A percentile compares a stretch with the other conserved stretches of the same genome.
Evolutionary conservation across 106 monocot genomes (phyloP).

Genomic region (Dendrobium officinale): DNA sequence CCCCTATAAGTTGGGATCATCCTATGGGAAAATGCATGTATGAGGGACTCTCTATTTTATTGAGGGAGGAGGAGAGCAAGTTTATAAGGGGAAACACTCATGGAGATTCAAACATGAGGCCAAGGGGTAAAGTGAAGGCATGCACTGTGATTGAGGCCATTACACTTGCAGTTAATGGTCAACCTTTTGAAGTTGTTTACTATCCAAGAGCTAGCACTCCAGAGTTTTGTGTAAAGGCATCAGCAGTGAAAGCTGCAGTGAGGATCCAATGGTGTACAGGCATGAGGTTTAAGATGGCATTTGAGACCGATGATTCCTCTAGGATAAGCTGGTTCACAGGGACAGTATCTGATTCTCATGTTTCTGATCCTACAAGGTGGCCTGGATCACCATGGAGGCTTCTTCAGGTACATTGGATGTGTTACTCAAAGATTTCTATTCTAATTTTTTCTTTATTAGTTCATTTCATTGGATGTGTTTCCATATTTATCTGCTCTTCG

Average conservation of each 20-base stretch:
- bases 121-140: slow-evolving; percentile 28
- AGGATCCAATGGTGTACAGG: slow-evolving; percentile 56
- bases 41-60: slow-evolving; percentile 16
- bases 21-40: slow-evolving; percentile 1
- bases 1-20: slow-evolving; percentile 12
- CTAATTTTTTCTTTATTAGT: not conserved
- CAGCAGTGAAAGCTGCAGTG: slow-evolving; percentile 40
- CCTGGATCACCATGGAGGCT: slow-evolving; percentile 64
- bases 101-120: slow-evolving; percentile 15
- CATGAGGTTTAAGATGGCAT: slow-evolving; percentile 74
- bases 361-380: slow-evolving; percentile 47
- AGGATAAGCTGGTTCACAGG: slow-evolving; percentile 79
- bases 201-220: slow-evolving; percentile 64
- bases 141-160: slow-evolving; percentile 45
- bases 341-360: slow-evolving; percentile 42
- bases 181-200: slow-evolving; percentile 55
- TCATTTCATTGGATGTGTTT: not conserved
- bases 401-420: slow-evolving; percentile 38
- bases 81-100: slow-evolving; percentile 6
- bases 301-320: slow-evolving; percentile 65
- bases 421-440: not conserved
- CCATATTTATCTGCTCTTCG: too few species aligned
- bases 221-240: slow-evolving; percentile 59
- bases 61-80: slow-evolving; percentile 48
- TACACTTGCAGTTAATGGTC: slow-evolving; percentile 27